A percentile compares a stretch with the other conserved stretches of the same genome.
These are phyloP conservation scores for Hypholoma sublateritium DNA, from an alignment of 768 basidiomycete species.

Conservation along the genomic window DNA sequence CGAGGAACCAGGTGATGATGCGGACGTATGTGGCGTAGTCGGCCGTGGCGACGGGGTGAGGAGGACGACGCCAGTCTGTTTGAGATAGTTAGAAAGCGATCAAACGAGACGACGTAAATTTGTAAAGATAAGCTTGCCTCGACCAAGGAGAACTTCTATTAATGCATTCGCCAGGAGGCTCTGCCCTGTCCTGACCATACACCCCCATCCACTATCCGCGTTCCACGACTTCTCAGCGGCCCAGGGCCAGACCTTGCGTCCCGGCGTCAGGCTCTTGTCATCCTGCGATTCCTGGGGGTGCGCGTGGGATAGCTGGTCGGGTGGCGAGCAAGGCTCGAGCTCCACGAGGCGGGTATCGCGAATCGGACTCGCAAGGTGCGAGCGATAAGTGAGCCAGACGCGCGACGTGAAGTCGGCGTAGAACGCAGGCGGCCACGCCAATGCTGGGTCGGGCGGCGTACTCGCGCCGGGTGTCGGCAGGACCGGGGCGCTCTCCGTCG, in stretches of 20 bases:
- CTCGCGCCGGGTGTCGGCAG: too few species aligned
- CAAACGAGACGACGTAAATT: background rate
- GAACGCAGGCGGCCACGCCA: constrained; percentile 78
- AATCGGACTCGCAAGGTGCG: constrained; percentile 76
- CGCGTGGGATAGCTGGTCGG: background rate
- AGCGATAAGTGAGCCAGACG: constrained; percentile 92
- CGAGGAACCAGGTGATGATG: constrained; percentile 94
- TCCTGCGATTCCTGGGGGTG: background rate
- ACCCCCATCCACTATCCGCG: background rate
- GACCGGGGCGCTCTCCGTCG: background rate
- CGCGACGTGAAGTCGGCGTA: constrained; percentile 87
- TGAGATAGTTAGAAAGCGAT: background rate
- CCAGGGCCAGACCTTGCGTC: background rate
- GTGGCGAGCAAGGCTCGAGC: constrained; percentile 14
- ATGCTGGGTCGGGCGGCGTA: constrained; percentile 34
- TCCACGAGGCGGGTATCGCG: constrained; percentile 52
- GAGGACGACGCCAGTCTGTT: constrained; percentile 83
- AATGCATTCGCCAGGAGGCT: constrained; percentile 2
- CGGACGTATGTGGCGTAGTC: constrained; percentile 87
- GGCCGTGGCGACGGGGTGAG: constrained; percentile 52
- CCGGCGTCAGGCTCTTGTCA: background rate
- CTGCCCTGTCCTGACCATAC: background rate
- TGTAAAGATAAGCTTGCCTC: background rate
- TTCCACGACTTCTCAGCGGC: background rate
- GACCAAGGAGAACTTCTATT: background rate